Evolutionary conservation across 352 stramenopile genomes (phyloP).

Genomic region (Pythium myriotylum): DNA sequence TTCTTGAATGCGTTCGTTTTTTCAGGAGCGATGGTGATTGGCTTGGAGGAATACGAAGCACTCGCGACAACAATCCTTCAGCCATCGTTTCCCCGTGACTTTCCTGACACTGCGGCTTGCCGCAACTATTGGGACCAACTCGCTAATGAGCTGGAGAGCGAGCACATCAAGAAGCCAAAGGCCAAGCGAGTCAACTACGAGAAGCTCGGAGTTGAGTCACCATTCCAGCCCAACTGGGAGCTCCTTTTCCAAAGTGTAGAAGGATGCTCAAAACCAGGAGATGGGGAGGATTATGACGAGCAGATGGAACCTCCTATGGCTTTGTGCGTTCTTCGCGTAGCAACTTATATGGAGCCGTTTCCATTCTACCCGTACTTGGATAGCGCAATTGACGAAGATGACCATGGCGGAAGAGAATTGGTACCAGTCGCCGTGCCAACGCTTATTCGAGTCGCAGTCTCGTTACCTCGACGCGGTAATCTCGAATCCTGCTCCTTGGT

Average conservation of each 20-base stretch:
- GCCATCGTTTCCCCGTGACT: conserved; percentile 80
- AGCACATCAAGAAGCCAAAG: conserved; percentile 61
- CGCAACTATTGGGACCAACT: conserved; percentile 54
- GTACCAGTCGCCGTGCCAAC: conserved; percentile 68
- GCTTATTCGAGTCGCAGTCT: conserved; percentile 62
- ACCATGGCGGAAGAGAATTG: conserved; percentile 2
- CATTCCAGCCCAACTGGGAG: conserved; percentile 67
- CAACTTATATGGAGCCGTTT: conserved; percentile 74
- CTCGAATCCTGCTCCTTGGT: conserved; percentile 70
- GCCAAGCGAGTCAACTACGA: conserved; percentile 66
- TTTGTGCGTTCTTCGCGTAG: conserved; percentile 61
- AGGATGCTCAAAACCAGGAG: not conserved
- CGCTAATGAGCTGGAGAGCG: conserved; percentile 21
- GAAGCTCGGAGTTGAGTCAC: conserved; percentile 57
- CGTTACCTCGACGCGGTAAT: conserved; percentile 56
- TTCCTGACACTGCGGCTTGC: conserved; percentile 65
- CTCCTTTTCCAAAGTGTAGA: conserved; percentile 38
- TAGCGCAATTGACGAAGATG: not conserved
- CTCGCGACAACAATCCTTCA: conserved; percentile 49
- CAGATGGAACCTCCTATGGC: conserved; percentile 6
- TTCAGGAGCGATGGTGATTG: conserved; percentile 67
- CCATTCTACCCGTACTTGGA: conserved; percentile 39
- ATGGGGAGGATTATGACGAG: conserved; percentile 14
- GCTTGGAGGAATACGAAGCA: conserved; percentile 68
- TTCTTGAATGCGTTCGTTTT: conserved; percentile 73